Evolutionary conservation across 192 early-diverging fungal species (phyloP).

Genomic region (Coemansia sp.): DNA sequence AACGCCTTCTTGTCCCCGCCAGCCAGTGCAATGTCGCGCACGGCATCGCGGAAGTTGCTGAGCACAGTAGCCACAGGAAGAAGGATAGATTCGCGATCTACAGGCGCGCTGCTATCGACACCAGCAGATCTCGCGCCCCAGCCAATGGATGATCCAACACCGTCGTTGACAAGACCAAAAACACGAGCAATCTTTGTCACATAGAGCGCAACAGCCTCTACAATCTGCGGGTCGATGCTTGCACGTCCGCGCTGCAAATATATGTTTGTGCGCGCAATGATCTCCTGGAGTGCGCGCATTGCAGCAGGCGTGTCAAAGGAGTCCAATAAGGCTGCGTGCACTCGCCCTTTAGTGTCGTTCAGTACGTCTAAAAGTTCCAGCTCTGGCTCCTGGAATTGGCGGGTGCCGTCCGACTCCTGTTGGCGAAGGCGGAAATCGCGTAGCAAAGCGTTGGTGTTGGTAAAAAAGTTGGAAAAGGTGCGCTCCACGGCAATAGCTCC

Average conservation of each 20-base stretch:
- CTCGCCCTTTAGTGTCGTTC: conserved; percentile 61
- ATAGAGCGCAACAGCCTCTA: conserved; percentile 79
- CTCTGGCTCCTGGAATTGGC: conserved; percentile 72
- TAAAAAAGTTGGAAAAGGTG: conserved; percentile 87
- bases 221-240: conserved; percentile 65
- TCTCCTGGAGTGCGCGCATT: conserved; percentile 74
- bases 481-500: conserved; percentile 78
- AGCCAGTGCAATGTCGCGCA: conserved; percentile 70
- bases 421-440: conserved; percentile 60
- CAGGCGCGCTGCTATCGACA: conserved; percentile 16
- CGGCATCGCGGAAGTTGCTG: conserved; percentile 84
- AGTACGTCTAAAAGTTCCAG: conserved; percentile 66
- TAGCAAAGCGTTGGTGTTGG: conserved; percentile 74
- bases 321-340: conserved; percentile 88
- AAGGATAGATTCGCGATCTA: conserved; percentile 59
- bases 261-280: conserved; percentile 76
- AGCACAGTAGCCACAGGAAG: conserved; percentile 80
- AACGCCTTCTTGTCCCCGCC: conserved; percentile 58
- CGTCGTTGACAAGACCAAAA: conserved; percentile 73
- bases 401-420: conserved; percentile 63
- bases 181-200: conserved; percentile 77
- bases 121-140: conserved; percentile 54
- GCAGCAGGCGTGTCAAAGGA: conserved; percentile 87
- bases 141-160: conserved; percentile 68
- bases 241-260: conserved; percentile 69